Conservation (phyloP, 2,329 filamentous ascomycete species). For the Trematosphaeria pertusa region DNA sequence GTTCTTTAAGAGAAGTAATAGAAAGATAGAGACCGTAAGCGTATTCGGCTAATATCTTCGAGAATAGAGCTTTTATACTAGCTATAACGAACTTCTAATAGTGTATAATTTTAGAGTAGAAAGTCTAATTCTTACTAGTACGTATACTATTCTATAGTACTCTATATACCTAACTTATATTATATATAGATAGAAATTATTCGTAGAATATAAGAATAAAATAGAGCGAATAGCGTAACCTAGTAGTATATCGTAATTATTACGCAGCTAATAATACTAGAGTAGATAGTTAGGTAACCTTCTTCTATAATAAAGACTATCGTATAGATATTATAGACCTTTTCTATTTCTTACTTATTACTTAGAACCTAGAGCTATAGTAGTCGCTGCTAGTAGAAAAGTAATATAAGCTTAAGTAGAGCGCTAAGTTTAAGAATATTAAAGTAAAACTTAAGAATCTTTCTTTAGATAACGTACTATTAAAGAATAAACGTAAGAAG, state of each 20-base stretch:
- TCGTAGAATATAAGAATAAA: constrained; percentile 16
- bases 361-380: constrained; percentile 16
- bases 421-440: constrained; percentile 18
- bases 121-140: constrained; percentile 16
- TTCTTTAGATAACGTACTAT: constrained; percentile 16
- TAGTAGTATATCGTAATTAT: constrained; percentile 13
- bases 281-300: constrained; percentile 14
- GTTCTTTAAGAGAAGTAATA: constrained; percentile 12
- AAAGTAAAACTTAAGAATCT: constrained; percentile 16
- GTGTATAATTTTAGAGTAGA: constrained; percentile 15
- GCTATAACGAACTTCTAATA: constrained; percentile 14
- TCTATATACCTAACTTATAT: constrained; percentile 16
- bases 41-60: constrained; percentile 12
- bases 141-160: constrained; percentile 15
- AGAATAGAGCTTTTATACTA: constrained; percentile 13
- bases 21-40: constrained; percentile 8
- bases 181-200: constrained; percentile 16
- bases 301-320: constrained; percentile 19
- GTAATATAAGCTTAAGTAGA: constrained; percentile 16
- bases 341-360: constrained; percentile 18
- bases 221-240: constrained; percentile 12
- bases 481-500: constrained; percentile 21
- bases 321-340: constrained; percentile 16
- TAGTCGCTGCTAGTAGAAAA: constrained; percentile 17
- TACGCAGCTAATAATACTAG: constrained; percentile 13